These are phyloP conservation scores for Pyrus betulifolia DNA, from an alignment of 306 rosid species.

Conservation along the genomic window DNA sequence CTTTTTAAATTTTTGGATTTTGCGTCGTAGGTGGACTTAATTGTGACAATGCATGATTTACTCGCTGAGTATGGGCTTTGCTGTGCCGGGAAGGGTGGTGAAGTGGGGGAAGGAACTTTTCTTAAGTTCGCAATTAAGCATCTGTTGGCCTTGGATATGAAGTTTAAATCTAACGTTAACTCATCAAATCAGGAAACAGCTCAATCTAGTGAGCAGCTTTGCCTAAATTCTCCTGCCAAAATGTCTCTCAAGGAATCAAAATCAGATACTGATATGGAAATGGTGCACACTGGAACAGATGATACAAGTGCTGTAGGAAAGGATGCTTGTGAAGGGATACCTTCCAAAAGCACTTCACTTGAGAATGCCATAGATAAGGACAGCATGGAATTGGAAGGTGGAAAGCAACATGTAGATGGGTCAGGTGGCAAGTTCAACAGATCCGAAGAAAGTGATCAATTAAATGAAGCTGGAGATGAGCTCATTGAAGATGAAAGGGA, in stretches of 20 bases:
- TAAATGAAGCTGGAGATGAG: constrained; percentile 45
- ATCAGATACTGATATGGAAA: constrained; percentile 36
- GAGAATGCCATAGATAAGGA: constrained; percentile 27
- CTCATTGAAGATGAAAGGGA: constrained; percentile 81
- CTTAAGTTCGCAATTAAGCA: constrained; percentile 96
- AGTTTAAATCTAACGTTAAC: constrained; percentile 58
- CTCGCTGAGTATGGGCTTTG: constrained; percentile 96
- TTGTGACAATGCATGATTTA: constrained; percentile 87
- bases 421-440: constrained; percentile 28
- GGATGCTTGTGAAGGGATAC: constrained; percentile 38
- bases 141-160: constrained; percentile 85
- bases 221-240: constrained; percentile 40
- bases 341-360: constrained; percentile 34
- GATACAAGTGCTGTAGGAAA: constrained; percentile 31
- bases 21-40: constrained; percentile 71
- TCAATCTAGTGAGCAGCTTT: constrained; percentile 36
- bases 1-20: constrained; percentile 10
- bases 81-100: constrained; percentile 72
- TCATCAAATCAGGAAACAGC: constrained; percentile 42
- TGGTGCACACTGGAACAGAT: constrained; percentile 34
- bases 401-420: constrained; percentile 35
- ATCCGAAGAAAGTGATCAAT: constrained; percentile 40
- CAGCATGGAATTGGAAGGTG: constrained; percentile 33
- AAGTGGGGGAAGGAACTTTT: constrained; percentile 82
- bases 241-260: constrained; percentile 39